Conservation (phyloP, 2,329 filamentous ascomycete genomes). For the Neofusicoccum umdonicola region DNA sequence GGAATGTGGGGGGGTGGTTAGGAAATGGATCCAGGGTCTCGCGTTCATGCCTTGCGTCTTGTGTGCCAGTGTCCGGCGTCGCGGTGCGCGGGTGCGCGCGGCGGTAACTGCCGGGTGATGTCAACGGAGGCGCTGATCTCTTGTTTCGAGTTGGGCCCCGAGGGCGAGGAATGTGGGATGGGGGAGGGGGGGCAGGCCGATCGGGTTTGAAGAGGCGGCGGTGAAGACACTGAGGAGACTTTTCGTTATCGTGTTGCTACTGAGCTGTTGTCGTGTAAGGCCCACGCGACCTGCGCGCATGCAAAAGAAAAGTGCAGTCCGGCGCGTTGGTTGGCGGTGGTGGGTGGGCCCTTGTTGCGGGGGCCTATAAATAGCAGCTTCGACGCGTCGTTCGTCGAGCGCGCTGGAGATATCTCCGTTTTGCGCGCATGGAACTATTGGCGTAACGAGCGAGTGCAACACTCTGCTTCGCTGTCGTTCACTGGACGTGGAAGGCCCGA, state of each 20-base stretch:
- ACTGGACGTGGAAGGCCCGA: too few species aligned
- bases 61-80: too few species aligned
- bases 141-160: constrained; percentile 27
- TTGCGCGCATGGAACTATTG: background rate
- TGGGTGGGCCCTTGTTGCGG: constrained; percentile 32
- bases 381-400: too few species aligned
- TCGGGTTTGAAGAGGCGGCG: background rate
- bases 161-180: constrained; percentile 43
- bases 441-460: too few species aligned
- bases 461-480: too few species aligned
- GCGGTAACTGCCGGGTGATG: background rate
- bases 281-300: too few species aligned
- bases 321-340: constrained; percentile 32
- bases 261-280: too few species aligned
- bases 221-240: constrained; percentile 41
- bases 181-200: background rate
- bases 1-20: too few species aligned
- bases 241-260: too few species aligned
- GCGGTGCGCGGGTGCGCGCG: background rate
- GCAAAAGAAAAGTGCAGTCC: background rate
- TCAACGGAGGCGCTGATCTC: background rate
- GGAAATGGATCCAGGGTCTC: too few species aligned
- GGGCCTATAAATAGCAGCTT: too few species aligned
- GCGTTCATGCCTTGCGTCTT: too few species aligned
- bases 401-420: background rate